Percentiles rank a stretch among this genome's conserved stretches.
Conservation (phyloP, 2,329 filamentous ascomycete genomes). For the Fusarium sp. region DNA sequence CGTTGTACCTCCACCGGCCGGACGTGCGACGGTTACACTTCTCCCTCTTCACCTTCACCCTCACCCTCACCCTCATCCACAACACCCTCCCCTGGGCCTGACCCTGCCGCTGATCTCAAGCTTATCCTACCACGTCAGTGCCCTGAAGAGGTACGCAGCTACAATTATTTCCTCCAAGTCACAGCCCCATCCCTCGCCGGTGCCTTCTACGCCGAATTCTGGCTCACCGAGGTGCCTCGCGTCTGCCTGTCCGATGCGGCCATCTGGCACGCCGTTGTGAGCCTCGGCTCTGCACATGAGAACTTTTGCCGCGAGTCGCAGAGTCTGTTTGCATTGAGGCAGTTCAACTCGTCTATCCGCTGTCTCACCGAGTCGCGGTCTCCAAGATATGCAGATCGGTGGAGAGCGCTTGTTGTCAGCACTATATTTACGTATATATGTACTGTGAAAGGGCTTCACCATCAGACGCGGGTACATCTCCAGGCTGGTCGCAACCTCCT, state of each 20-base stretch:
- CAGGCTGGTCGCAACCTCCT: slow-evolving; percentile 21
- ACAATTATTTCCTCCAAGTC: slow-evolving; percentile 11
- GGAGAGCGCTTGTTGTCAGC: slow-evolving; percentile 25
- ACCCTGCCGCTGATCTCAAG: neutral
- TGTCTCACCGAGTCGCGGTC: slow-evolving; percentile 6
- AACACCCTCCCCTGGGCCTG: no score
- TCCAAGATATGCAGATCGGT: slow-evolving; percentile 8
- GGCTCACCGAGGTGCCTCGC: slow-evolving; percentile 6
- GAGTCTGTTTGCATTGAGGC: neutral
- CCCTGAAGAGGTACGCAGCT: slow-evolving; percentile 9
- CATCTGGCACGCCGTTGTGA: slow-evolving; percentile 31
- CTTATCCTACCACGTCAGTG: neutral
- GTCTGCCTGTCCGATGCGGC: slow-evolving; percentile 18
- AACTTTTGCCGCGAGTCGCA: neutral
- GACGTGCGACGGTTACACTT: slow-evolving; percentile 18
- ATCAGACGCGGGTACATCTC: slow-evolving; percentile 13
- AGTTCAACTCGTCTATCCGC: slow-evolving; percentile 10
- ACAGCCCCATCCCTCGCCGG: slow-evolving; percentile 12
- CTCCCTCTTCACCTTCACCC: neutral
- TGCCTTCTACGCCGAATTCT: slow-evolving; percentile 22
- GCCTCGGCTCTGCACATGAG: slow-evolving; percentile 20
- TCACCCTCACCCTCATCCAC: rapidly evolving
- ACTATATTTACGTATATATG: slow-evolving; percentile 21
- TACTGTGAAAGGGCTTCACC: slow-evolving; percentile 12
- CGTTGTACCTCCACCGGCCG: slow-evolving; percentile 23